phyloP scores from a whole-genome alignment of 2,329 filamentous ascomycete species.

The Cercospora janseana region DNA sequence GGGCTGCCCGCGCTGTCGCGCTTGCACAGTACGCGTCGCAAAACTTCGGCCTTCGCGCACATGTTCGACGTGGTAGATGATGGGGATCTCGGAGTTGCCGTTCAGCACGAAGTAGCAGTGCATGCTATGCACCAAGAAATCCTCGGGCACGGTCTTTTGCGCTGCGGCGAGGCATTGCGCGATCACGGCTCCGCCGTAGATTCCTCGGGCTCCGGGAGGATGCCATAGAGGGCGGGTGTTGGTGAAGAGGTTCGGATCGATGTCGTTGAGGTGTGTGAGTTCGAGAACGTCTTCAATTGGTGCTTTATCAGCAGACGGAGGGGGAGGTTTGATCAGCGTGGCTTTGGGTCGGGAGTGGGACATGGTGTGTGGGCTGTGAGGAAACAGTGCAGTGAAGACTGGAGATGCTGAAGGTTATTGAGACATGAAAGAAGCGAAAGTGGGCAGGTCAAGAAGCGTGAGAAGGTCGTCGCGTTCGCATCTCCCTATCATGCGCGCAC shows the following conservation, averaged over 20 bases:
- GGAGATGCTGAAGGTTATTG: background rate
- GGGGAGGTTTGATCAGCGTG: constrained; percentile 69
- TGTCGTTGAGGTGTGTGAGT: constrained; percentile 72
- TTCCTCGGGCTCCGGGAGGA: constrained; percentile 83
- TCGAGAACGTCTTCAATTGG: constrained; percentile 88
- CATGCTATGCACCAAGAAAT: constrained; percentile 90
- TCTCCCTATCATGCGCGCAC: background rate
- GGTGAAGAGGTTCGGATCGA: constrained; percentile 86
- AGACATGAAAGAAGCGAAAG: background rate
- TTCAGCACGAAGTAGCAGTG: constrained; percentile 99
- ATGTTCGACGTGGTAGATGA: constrained; percentile 92
- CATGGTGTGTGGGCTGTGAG: constrained; percentile 3
- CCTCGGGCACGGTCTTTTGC: constrained; percentile 75
- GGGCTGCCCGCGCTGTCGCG: constrained; percentile 77
- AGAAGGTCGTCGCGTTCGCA: constrained; percentile 1
- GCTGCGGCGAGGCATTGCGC: constrained; percentile 87
- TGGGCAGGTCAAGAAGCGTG: background rate
- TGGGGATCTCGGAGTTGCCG: constrained; percentile 77
- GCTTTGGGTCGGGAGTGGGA: constrained; percentile 24
- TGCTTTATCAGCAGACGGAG: constrained; percentile 68
- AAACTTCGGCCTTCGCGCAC: constrained; percentile 89
- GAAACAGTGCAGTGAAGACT: background rate
- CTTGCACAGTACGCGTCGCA: constrained; percentile 92
- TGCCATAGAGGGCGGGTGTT: constrained; percentile 92
- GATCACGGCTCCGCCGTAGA: constrained; percentile 92